These are phyloP conservation scores for Monilinia polystroma DNA, from an alignment of 2,329 filamentous ascomycete species.

Conservation along the genomic window DNA sequence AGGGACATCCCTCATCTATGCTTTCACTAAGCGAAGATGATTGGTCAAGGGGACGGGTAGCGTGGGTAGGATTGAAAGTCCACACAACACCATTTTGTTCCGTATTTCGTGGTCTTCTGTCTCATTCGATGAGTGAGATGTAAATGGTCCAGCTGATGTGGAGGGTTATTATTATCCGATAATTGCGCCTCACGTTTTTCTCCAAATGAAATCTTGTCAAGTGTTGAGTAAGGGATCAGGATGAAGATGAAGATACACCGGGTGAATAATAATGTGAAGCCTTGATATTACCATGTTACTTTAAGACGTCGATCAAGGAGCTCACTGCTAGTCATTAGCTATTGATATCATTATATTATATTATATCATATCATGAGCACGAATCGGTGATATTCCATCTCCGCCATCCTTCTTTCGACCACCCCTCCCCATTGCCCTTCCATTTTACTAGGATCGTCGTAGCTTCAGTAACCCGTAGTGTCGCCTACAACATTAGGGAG, in stretches of 20 bases:
- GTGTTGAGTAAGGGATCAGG: too few species aligned
- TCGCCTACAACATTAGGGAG: constrained; percentile 4
- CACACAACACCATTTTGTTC: constrained; percentile 9
- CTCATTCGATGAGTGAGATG: background rate
- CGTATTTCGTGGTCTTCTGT: background rate
- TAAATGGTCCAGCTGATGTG: constrained; percentile 20
- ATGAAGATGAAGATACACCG: too few species aligned
- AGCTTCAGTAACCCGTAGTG: constrained; percentile 12
- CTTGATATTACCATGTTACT: too few species aligned
- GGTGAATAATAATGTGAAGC: too few species aligned
- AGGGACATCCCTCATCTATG: constrained; percentile 2
- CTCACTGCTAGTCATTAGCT: background rate
- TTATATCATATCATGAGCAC: background rate
- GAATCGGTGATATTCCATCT: background rate
- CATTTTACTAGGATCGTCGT: constrained; percentile 8
- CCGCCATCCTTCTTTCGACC: background rate
- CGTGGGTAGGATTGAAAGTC: constrained; percentile 3
- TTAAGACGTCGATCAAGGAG: background rate
- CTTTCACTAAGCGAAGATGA: background rate
- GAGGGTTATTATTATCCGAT: background rate
- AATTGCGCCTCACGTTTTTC: background rate
- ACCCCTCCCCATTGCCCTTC: background rate
- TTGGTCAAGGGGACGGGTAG: background rate
- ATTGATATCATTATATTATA: background rate
- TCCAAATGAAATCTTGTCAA: background rate